Conservation (phyloP, 495 filamentous ascomycete species). For the Clavariopsis aquatica region DNA sequence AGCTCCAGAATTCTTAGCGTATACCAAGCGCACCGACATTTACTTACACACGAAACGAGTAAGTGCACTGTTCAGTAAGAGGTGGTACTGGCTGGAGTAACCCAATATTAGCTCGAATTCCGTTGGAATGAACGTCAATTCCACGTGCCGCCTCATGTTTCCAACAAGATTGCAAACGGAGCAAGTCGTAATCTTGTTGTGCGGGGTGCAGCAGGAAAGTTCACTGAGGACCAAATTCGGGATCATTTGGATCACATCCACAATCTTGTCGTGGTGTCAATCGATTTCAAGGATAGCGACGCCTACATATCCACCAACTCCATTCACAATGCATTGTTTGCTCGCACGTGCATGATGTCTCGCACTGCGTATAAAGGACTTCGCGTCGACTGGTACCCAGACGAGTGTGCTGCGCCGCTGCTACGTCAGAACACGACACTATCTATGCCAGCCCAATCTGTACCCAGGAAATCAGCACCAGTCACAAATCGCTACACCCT, state of each 20-base stretch:
- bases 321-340: slow-evolving; percentile 72
- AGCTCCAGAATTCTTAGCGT: slow-evolving; percentile 60
- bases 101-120: slow-evolving; percentile 59
- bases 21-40: slow-evolving; percentile 66
- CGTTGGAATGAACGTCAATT: slow-evolving; percentile 76
- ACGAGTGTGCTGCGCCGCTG: slow-evolving; percentile 71
- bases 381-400: slow-evolving; percentile 69
- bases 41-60: slow-evolving; percentile 72
- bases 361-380: slow-evolving; percentile 70
- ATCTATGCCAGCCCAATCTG: slow-evolving; percentile 21
- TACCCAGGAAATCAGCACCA: slow-evolving; percentile 13
- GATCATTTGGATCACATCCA: slow-evolving; percentile 82
- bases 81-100: slow-evolving; percentile 29
- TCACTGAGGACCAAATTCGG: slow-evolving; percentile 66
- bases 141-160: slow-evolving; percentile 64
- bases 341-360: slow-evolving; percentile 78
- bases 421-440: slow-evolving; percentile 41
- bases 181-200: slow-evolving; percentile 78
- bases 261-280: slow-evolving; percentile 69
- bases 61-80: slow-evolving; percentile 36
- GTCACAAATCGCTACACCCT: slow-evolving; percentile 23
- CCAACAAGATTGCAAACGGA: slow-evolving; percentile 65
- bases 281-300: slow-evolving; percentile 59
- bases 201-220: slow-evolving; percentile 53
- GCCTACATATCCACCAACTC: slow-evolving; percentile 75